phyloP scores from a whole-genome alignment of 1,284 basidiomycete species.

The Ustilago nuda region DNA sequence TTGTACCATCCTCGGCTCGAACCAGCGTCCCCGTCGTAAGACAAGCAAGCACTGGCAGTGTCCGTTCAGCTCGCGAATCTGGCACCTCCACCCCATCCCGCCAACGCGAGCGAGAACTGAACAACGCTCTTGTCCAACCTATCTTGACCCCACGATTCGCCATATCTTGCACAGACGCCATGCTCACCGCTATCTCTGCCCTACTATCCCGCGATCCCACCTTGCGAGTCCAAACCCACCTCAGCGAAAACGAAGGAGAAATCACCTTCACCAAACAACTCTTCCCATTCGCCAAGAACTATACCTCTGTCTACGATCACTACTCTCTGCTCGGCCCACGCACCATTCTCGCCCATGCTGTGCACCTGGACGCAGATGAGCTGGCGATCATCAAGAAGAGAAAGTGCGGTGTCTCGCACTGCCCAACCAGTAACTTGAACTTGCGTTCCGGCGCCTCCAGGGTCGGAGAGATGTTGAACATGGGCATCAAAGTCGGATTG shows the following conservation, averaged over 20 bases:
- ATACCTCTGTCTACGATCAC: conserved; percentile 79
- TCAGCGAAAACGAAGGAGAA: conserved; percentile 86
- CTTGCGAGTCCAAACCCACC: conserved; percentile 90
- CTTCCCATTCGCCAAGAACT: conserved; percentile 73
- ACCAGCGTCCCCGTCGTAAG: conserved; percentile 22
- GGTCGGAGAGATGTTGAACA: conserved; percentile 82
- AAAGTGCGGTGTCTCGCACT: conserved; percentile 86
- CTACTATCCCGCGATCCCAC: conserved; percentile 71
- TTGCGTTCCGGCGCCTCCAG: conserved; percentile 84
- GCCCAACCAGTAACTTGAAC: conserved; percentile 89
- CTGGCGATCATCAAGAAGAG: conserved; percentile 78
- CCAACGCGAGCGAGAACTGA: conserved; percentile 45
- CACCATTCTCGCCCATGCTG: conserved; percentile 90
- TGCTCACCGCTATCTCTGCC: conserved; percentile 77
- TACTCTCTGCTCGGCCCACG: conserved; percentile 81
- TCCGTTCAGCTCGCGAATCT: conserved; percentile 41
- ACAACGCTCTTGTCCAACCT: conserved; percentile 78
- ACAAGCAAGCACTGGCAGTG: conserved; percentile 42
- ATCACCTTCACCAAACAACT: conserved; percentile 77
- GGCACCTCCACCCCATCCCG: conserved; percentile 47
- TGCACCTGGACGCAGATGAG: conserved; percentile 81
- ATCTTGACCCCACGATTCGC: conserved; percentile 95
- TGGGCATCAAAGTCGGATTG: conserved; percentile 83
- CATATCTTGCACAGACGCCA: conserved; percentile 84
- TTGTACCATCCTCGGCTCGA: conserved; percentile 6